Percentiles rank a stretch among this genome's conserved stretches.
Evolutionary conservation across 2,329 filamentous ascomycete genomes (phyloP).

Genomic region (Drechslera avenae): DNA sequence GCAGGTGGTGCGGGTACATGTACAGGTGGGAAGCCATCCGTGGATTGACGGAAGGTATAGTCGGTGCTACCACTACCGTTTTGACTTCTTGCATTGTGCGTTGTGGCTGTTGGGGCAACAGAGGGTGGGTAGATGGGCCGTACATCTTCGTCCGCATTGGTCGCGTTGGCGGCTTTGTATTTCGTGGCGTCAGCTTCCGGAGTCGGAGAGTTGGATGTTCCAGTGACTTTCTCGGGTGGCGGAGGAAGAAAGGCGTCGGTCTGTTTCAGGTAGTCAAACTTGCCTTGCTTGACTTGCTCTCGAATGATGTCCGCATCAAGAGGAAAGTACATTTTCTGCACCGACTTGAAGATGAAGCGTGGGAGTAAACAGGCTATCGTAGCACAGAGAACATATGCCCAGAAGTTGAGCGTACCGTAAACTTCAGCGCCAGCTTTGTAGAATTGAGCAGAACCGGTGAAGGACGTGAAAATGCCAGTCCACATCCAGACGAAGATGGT

Average conservation of each 20-base stretch:
- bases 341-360: slow-evolving; percentile 80
- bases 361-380: slow-evolving; percentile 84
- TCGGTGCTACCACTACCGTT: slow-evolving; percentile 95
- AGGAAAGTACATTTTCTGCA: slow-evolving; percentile 94
- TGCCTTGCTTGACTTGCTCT: slow-evolving; percentile 83
- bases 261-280: slow-evolving; percentile 74
- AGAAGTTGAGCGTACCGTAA: slow-evolving; percentile 82
- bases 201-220: slow-evolving; percentile 63
- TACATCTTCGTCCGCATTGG: slow-evolving; percentile 77
- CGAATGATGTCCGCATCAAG: slow-evolving; percentile 93
- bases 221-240: slow-evolving; percentile 47
- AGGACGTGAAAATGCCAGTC: slow-evolving; percentile 84
- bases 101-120: slow-evolving; percentile 70
- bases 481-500: slow-evolving; percentile 91
- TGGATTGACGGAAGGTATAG: slow-evolving; percentile 65
- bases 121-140: slow-evolving; percentile 94
- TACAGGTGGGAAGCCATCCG: slow-evolving; percentile 38
- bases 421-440: slow-evolving; percentile 79
- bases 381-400: slow-evolving; percentile 80
- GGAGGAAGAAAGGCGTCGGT: slow-evolving; percentile 58
- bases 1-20: slow-evolving; percentile 24
- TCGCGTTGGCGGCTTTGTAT: slow-evolving; percentile 50
- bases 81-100: slow-evolving; percentile 79
- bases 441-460: slow-evolving; percentile 65
- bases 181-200: slow-evolving; percentile 59